phyloP scores from a whole-genome alignment of 169 alveolate species.

The Cryptosporidium andersoni region DNA sequence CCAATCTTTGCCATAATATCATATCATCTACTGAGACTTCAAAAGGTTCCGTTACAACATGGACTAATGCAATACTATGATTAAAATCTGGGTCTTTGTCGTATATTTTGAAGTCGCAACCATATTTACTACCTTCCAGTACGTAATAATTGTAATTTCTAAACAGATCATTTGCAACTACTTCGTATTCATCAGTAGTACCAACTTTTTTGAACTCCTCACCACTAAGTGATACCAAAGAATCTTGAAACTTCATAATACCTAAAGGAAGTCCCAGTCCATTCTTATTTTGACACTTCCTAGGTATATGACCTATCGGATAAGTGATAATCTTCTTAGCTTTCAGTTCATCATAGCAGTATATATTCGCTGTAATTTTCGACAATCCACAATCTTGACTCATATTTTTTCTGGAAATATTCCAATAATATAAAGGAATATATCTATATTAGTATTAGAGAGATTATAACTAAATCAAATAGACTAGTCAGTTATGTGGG shows the following conservation, averaged over 20 bases:
- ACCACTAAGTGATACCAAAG: constrained; percentile 9
- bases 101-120: constrained; percentile 42
- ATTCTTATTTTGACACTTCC: constrained; percentile 33
- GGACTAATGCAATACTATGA: constrained; percentile 28
- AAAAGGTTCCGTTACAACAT: background rate
- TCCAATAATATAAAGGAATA: background rate
- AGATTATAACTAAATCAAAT: background rate
- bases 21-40: constrained; percentile 1
- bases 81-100: constrained; percentile 33
- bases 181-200: background rate
- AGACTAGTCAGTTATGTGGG: no score
- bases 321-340: constrained; percentile 1
- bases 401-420: constrained; percentile 6
- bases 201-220: background rate
- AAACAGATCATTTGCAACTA: constrained; percentile 9
- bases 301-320: constrained; percentile 51
- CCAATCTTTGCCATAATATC: constrained; percentile 47
- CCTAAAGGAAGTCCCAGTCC: constrained; percentile 61
- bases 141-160: constrained; percentile 24
- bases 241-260: constrained; percentile 38
- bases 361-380: constrained; percentile 1
- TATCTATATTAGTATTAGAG: background rate
- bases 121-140: constrained; percentile 55
- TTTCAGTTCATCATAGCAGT: background rate
- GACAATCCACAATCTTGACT: constrained; percentile 19